A percentile compares a stretch with the other conserved stretches of the same genome.
These are phyloP conservation scores for Colletotrichum lupini DNA, from an alignment of 2,329 filamentous ascomycete species.

Conservation along the genomic window DNA sequence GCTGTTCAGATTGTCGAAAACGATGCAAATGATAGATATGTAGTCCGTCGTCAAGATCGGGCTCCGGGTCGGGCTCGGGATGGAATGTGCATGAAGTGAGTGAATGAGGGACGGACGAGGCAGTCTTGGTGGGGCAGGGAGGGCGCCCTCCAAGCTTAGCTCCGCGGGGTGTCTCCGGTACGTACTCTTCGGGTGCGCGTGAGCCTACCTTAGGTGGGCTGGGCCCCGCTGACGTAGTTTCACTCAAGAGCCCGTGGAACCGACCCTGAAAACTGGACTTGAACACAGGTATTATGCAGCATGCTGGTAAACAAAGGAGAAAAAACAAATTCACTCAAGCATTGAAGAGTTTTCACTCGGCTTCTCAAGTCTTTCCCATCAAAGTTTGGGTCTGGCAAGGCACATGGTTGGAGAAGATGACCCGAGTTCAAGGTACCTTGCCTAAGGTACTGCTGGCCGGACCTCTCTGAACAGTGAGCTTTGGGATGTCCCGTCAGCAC, in stretches of 20 bases:
- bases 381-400: slow-evolving; percentile 13
- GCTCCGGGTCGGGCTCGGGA: slow-evolving; percentile 25
- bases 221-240: slow-evolving; percentile 32
- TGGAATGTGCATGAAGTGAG: slow-evolving; percentile 21
- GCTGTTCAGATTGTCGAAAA: not conserved
- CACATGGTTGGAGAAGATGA: not conserved
- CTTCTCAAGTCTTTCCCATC: not conserved
- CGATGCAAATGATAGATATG: not conserved
- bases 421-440: not conserved
- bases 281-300: not conserved
- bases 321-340: not conserved
- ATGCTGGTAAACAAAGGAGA: not conserved
- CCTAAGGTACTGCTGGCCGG: too few species aligned
- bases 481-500: not conserved
- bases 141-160: slow-evolving; percentile 16
- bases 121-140: slow-evolving; percentile 28
- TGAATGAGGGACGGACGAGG: slow-evolving; percentile 24
- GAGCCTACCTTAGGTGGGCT: not conserved
- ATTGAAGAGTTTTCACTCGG: not conserved
- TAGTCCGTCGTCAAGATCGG: slow-evolving; percentile 1
- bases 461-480: not conserved
- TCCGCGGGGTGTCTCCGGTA: slow-evolving; percentile 21
- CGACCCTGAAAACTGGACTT: not conserved
- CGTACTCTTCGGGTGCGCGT: not conserved
- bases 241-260: slow-evolving; percentile 3